Base-by-base conservation (phyloP, 2,329 filamentous ascomycete genomes). In the Aureobasidium sp. region DNA sequence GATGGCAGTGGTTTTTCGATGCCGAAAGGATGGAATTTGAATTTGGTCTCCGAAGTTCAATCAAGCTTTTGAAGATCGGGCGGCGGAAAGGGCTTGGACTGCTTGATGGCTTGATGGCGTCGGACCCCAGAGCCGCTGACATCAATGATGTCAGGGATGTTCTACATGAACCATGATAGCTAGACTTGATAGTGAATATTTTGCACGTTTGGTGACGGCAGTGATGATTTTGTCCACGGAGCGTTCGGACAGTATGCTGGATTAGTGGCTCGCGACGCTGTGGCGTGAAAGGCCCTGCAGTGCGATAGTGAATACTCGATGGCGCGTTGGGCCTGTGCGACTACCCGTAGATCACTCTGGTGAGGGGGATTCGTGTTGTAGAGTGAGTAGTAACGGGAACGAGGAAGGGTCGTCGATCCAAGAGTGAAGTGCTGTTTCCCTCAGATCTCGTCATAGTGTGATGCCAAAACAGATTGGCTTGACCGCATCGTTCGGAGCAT, bases 51-150 rank as follows among this genome's bases (percentile, higher is more conserved):
- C 40, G 42, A 47, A 29, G 42, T 58, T 14, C 19, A 39, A 29
- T 29, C 54, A 58, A 58, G 54, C 54, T 58, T 58, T 57, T 27
- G 14, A 1, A 22, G 54, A 58, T 58, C 54, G 40, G 17, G 12
- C 3, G 19, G 42, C 42, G 19, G 42, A 58, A 58, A 19, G 40
- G 54, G 54, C 54, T 58, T 58, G 54, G 54, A 47, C 54, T 58
- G 42, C 54, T 58, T 58, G 54, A 4, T 24, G 54, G 54, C 54
- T 42, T 47, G 45, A 11, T 47, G 54, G 42, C 40, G n/a, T 33
- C 17, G 29, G 17, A 33, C 27, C 29, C 29, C 40, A 45, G n/a
- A 27, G 27, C 39, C 17, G 42, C 37, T 56, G 53, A 57, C 27
- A 19, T 22, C 42, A 5, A 47, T 42, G 42, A 44, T 45, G 29